Evolutionary conservation across 805 yeast species (phyloP).

Genomic region (Ogataea pini): DNA sequence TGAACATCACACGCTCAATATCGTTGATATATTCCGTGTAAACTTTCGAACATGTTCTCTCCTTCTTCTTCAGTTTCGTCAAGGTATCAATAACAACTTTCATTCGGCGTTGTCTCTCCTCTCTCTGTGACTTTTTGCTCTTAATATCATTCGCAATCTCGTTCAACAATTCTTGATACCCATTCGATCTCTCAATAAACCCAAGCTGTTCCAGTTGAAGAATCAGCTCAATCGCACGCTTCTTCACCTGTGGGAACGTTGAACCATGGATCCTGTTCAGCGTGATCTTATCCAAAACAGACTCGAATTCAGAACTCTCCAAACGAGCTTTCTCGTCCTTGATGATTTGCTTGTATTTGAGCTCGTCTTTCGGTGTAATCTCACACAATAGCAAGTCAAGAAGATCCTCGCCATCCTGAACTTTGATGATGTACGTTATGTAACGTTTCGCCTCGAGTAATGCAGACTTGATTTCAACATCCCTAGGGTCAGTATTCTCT

Average conservation of each 20-base stretch:
- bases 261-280: slow-evolving; percentile 39
- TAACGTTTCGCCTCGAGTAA: slow-evolving; percentile 80
- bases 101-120: slow-evolving; percentile 42
- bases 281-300: slow-evolving; percentile 40
- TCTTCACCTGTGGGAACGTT: slow-evolving; percentile 76
- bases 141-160: slow-evolving; percentile 81
- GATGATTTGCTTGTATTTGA: slow-evolving; percentile 56
- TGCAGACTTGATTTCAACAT: slow-evolving; percentile 43
- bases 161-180: slow-evolving; percentile 77
- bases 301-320: slow-evolving; percentile 13
- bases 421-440: slow-evolving; percentile 76
- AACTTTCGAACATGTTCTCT: slow-evolving; percentile 45
- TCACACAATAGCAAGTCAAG: slow-evolving; percentile 53
- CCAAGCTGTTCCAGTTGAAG: slow-evolving; percentile 74
- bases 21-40: slow-evolving; percentile 49
- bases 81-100: slow-evolving; percentile 43
- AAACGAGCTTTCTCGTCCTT: slow-evolving; percentile 44
- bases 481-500: slow-evolving; percentile 40
- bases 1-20: slow-evolving; percentile 44
- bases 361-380: slow-evolving; percentile 70
- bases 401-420: slow-evolving; percentile 76
- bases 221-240: slow-evolving; percentile 69
- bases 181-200: slow-evolving; percentile 60
- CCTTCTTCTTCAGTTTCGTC: slow-evolving; percentile 45
- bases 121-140: slow-evolving; percentile 45